These are phyloP conservation scores for Magnolia kwangsiensis DNA, from an alignment of 164 flowering plant genomes.

Conservation along the genomic window DNA sequence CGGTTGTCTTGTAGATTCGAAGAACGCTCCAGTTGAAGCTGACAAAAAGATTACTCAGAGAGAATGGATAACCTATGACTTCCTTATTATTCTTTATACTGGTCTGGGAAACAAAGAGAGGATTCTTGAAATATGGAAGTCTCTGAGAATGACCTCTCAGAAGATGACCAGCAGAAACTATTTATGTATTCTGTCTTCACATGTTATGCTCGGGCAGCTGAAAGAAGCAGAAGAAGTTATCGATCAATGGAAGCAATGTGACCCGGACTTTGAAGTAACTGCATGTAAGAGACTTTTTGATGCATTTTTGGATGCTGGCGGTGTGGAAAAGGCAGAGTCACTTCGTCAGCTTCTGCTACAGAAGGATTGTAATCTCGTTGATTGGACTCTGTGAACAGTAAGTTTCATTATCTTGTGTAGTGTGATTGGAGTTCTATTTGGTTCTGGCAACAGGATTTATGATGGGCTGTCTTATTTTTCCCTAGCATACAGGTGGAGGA, in stretches of 20 bases:
- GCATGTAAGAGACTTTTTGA: constrained; percentile 44
- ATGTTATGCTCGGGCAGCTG: constrained; percentile 67
- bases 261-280: constrained; percentile 46
- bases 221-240: constrained; percentile 65
- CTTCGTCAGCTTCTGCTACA: constrained; percentile 20
- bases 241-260: constrained; percentile 72
- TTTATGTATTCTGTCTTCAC: constrained; percentile 59
- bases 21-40: constrained; percentile 47
- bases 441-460: neutral
- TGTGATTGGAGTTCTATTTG: neutral
- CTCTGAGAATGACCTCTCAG: constrained; percentile 61
- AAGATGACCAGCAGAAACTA: constrained; percentile 75
- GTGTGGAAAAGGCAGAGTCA: constrained; percentile 41
- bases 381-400: constrained; percentile 15
- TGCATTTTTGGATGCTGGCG: constrained; percentile 46
- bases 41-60: constrained; percentile 62
- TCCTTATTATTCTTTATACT: constrained; percentile 65
- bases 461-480: too few relatives aligned
- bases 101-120: constrained; percentile 63
- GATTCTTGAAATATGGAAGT: constrained; percentile 76
- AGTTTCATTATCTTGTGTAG: neutral
- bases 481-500: neutral
- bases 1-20: constrained; percentile 44
- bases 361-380: constrained; percentile 29
- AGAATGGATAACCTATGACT: constrained; percentile 87